These are phyloP conservation scores for Leishmania guyanensis DNA, from an alignment of 208 protist species.

Conservation along the genomic window DNA sequence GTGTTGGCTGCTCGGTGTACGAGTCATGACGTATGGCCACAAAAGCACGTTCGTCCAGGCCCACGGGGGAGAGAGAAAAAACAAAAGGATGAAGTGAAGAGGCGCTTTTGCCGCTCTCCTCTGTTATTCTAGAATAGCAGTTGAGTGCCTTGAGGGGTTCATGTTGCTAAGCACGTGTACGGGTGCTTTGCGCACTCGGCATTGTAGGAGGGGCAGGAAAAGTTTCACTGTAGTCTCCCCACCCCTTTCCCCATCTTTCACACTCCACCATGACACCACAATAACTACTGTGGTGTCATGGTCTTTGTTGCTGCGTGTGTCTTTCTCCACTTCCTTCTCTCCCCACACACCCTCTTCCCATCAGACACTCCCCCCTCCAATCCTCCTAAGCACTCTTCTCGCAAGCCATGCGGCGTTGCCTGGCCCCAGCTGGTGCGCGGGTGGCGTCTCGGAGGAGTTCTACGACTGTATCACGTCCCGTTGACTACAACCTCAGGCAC, in stretches of 20 bases:
- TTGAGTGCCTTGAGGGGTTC: background rate
- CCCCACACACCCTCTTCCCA: background rate
- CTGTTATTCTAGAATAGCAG: background rate
- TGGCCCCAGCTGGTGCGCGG: background rate
- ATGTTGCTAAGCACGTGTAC: background rate
- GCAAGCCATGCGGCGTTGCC: constrained; percentile 7
- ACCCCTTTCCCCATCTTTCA: background rate
- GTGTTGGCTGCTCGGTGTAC: background rate
- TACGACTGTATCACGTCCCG: background rate
- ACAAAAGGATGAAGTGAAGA: background rate
- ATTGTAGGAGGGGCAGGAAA: background rate
- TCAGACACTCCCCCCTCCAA: background rate
- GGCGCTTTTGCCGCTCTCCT: background rate
- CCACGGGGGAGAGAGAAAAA: background rate
- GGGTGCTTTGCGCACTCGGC: background rate
- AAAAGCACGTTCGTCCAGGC: background rate
- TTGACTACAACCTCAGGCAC: background rate
- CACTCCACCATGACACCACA: background rate
- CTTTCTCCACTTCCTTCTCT: background rate
- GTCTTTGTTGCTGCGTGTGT: background rate
- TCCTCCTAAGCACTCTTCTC: background rate
- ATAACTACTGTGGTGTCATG: background rate
- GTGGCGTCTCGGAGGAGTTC: background rate
- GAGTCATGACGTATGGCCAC: background rate
- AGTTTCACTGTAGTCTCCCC: background rate